Evolutionary conservation across 257 asterid species (phyloP).

Genomic region (Solanum peruvianum): DNA sequence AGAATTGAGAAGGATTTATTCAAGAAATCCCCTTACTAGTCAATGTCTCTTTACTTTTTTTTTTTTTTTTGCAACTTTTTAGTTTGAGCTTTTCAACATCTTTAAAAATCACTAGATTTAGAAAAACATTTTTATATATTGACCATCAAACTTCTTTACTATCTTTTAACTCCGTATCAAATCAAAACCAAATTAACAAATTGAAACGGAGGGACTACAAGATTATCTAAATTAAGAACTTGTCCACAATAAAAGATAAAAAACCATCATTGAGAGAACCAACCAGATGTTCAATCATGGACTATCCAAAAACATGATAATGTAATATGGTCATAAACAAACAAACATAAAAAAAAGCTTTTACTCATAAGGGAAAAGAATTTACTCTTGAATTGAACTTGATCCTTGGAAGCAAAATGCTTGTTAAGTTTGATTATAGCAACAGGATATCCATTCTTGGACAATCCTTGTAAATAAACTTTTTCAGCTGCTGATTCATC

Average conservation of each 20-base stretch:
- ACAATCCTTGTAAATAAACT: slow-evolving; percentile 42
- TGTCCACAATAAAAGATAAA: neutral
- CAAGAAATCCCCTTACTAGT: neutral
- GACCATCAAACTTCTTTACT: neutral
- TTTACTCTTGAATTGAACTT: slow-evolving; percentile 73
- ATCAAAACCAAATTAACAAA: neutral
- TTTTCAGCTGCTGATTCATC: slow-evolving; percentile 48
- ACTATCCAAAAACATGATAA: neutral
- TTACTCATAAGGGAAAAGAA: neutral
- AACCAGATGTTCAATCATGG: neutral
- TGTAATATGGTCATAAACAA: neutral
- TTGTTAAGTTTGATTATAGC: slow-evolving; percentile 24
- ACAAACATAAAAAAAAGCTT: no score
- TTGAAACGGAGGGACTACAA: neutral
- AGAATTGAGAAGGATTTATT: neutral
- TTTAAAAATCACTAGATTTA: no score
- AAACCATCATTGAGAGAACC: neutral
- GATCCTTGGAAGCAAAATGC: slow-evolving; percentile 67
- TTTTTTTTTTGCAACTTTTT: no score
- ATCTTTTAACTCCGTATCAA: neutral
- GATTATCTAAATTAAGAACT: neutral
- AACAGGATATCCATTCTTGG: slow-evolving; percentile 42
- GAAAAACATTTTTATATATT: no score
- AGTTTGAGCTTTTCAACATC: no score
- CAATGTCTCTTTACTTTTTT: no score